A percentile compares a stretch with the other conserved stretches of the same genome.
Conservation (phyloP, 805 yeast genomes). For the Sugiyamaella americana region DNA sequence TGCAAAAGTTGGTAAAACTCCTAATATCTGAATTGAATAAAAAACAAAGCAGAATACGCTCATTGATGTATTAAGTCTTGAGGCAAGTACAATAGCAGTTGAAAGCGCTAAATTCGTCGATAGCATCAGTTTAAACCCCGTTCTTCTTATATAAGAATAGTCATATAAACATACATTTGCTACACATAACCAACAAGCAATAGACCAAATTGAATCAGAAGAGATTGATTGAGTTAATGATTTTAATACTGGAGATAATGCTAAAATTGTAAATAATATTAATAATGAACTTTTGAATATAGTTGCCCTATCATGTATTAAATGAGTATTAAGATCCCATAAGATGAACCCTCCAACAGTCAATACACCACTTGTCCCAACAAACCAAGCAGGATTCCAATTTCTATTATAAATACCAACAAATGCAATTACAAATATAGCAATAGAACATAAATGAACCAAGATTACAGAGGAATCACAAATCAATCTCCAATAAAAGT, state of each 20-base stretch:
- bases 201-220: slow-evolving; percentile 92
- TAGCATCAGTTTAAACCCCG: slow-evolving; percentile 42
- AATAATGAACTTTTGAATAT: slow-evolving; percentile 60
- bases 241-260: slow-evolving; percentile 83
- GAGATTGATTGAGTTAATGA: slow-evolving; percentile 85
- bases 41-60: slow-evolving; percentile 80
- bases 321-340: slow-evolving; percentile 21
- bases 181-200: slow-evolving; percentile 71
- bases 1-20: slow-evolving; percentile 66
- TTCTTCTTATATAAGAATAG: slow-evolving; percentile 48
- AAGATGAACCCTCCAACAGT: slow-evolving; percentile 26
- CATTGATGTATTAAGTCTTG: slow-evolving; percentile 68
- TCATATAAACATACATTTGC: slow-evolving; percentile 64
- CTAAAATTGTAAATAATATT: slow-evolving; percentile 62
- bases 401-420: slow-evolving; percentile 39
- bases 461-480: slow-evolving; percentile 65
- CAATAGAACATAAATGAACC: slow-evolving; percentile 57
- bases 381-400: slow-evolving; percentile 30
- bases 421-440: slow-evolving; percentile 64
- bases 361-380: slow-evolving; percentile 24
- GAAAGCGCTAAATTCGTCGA: slow-evolving; percentile 80
- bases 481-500: slow-evolving; percentile 58
- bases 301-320: slow-evolving; percentile 12
- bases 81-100: slow-evolving; percentile 83
- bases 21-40: slow-evolving; percentile 63